Conservation (phyloP, 2,329 filamentous ascomycete genomes). For the Hypoxylon sp. region DNA sequence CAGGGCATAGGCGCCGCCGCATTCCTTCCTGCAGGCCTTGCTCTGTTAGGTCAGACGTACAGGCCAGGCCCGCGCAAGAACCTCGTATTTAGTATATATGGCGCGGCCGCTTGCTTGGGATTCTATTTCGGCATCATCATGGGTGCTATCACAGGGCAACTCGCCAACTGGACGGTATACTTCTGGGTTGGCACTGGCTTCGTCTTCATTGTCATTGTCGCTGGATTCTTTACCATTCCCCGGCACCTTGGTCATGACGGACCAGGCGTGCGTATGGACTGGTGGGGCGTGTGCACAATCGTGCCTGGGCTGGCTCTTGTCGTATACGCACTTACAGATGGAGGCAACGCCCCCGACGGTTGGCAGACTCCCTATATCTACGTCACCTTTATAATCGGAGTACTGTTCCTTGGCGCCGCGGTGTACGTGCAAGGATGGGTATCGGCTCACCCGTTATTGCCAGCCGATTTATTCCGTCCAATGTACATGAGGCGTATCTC, state of each 20-base stretch:
- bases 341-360: slow-evolving; percentile 73
- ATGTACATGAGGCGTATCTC: slow-evolving; percentile 76
- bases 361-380: slow-evolving; percentile 82
- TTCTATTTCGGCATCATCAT: slow-evolving; percentile 75
- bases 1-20: slow-evolving; percentile 81
- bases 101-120: slow-evolving; percentile 65
- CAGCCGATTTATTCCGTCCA: slow-evolving; percentile 75
- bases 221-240: slow-evolving; percentile 49
- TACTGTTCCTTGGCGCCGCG: slow-evolving; percentile 68
- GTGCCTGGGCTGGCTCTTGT: slow-evolving; percentile 75
- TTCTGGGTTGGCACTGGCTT: slow-evolving; percentile 72
- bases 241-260: slow-evolving; percentile 46
- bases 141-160: slow-evolving; percentile 71
- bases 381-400: slow-evolving; percentile 72
- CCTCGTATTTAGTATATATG: slow-evolving; percentile 69
- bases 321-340: slow-evolving; percentile 81
- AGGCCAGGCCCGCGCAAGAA: slow-evolving; percentile 78
- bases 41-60: slow-evolving; percentile 74
- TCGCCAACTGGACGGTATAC: slow-evolving; percentile 73
- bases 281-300: slow-evolving; percentile 71
- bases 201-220: slow-evolving; percentile 43
- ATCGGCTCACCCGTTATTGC: slow-evolving; percentile 75
- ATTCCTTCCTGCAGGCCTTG: slow-evolving; percentile 76
- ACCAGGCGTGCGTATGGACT: slow-evolving; percentile 73
- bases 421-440: slow-evolving; percentile 81